Evolutionary conservation across 176 grass and related monocot species (phyloP), one percentile per base, ranked within the genome.

Genomic region (Triticum turgidum): DNA sequence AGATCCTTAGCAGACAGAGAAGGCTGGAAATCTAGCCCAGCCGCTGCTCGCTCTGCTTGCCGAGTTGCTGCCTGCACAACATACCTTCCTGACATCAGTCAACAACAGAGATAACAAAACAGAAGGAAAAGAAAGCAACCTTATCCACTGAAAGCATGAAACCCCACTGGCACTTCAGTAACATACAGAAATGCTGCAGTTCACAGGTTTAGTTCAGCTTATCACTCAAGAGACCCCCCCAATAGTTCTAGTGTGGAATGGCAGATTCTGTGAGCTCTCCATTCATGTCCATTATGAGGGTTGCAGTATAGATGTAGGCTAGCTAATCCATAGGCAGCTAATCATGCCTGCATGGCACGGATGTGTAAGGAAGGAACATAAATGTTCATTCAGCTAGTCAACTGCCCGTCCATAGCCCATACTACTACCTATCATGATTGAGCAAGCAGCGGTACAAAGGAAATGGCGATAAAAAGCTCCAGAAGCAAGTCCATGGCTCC

Each of bases 1-100:
- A 92, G 29, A 84, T 89, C 87, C 79, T 92, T 92, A 27, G 84
- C 76, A 74, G 87, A 38, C 11, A 87, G 11, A 69, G 90, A 86
- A 89, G 87, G 59, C 37, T 10, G 87, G 17, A 89, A 86, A 67
- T 61, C 61, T 17, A 79, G 34, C 33, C 27, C 83, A 32, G 64
- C 58, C 27, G 75, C 75, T 11, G 69, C 24, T 35, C 61, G 79
- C 11, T 65, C 83, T 42, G 61, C 61, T 66, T 65, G 90, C 56
- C 35, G 67, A 79, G 90, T 72, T 68, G 86, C 87, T 62, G 86
- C 87, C 90, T 92, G 67, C 3, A 75, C 56, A 82, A 24, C 80
- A 83, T 17, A 65, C 51, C 39, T 82, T 85, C 22, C 4, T 81
- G 63, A 34, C 21, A 85, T 91, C 82, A 91, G 86, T 65, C 24